Evolutionary conservation across 805 yeast genomes (phyloP).

Genomic region (Candida nemodendra): DNA sequence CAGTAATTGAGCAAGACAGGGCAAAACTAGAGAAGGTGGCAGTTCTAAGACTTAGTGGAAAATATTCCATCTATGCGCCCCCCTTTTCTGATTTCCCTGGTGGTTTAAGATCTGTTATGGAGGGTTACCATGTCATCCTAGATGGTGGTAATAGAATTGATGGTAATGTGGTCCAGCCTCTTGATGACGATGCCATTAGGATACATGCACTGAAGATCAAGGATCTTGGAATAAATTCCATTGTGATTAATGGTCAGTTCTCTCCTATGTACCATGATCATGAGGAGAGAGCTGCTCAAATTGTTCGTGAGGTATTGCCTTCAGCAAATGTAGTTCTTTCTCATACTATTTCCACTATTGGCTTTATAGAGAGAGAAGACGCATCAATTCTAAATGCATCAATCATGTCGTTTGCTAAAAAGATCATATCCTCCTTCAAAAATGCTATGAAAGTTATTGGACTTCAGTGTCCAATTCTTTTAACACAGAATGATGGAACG

Average conservation of each 20-base stretch:
- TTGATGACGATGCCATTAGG: constrained; percentile 26
- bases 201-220: constrained; percentile 26
- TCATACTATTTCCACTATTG: constrained; percentile 39
- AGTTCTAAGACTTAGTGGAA: constrained; percentile 42
- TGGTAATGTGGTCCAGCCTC: constrained; percentile 33
- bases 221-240: constrained; percentile 30
- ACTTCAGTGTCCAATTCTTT: constrained; percentile 34
- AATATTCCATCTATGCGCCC: constrained; percentile 34
- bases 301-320: constrained; percentile 33
- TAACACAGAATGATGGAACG: constrained; percentile 48
- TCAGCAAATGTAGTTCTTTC: constrained; percentile 35
- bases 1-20: constrained; percentile 42
- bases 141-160: constrained; percentile 41
- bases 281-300: constrained; percentile 33
- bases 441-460: constrained; percentile 35
- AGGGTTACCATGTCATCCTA: constrained; percentile 34
- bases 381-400: constrained; percentile 45
- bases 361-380: constrained; percentile 43
- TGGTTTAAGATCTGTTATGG: constrained; percentile 31
- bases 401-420: constrained; percentile 39
- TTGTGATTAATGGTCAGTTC: constrained; percentile 41
- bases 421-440: constrained; percentile 37
- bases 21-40: constrained; percentile 42
- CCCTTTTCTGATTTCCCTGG: constrained; percentile 45
- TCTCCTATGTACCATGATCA: constrained; percentile 37